Evolutionary conservation across 2,329 filamentous ascomycete species (phyloP).

Genomic region (Trichoderma aggressivum): DNA sequence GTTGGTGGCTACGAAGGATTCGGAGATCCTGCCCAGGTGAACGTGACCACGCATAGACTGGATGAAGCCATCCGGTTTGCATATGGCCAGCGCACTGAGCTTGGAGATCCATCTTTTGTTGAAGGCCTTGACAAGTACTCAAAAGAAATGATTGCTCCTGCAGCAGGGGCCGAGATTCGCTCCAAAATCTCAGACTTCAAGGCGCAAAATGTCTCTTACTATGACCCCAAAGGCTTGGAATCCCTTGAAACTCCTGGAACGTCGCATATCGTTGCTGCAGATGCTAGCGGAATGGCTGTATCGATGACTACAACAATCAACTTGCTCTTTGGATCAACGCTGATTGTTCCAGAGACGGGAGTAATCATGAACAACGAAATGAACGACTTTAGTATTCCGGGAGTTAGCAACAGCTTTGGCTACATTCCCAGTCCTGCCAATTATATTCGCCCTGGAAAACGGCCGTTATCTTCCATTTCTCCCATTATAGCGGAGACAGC

Average conservation of each 20-base stretch:
- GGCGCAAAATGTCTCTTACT: conserved; percentile 40
- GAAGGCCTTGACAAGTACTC: conserved; percentile 58
- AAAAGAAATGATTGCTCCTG: conserved; percentile 60
- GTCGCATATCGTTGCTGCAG: conserved; percentile 64
- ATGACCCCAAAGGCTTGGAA: conserved; percentile 46
- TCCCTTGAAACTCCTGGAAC: conserved; percentile 63
- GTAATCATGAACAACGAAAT: conserved; percentile 66
- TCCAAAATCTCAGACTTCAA: conserved; percentile 42
- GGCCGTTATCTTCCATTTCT: conserved; percentile 73
- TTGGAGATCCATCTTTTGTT: conserved; percentile 76
- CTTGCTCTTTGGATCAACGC: conserved; percentile 69
- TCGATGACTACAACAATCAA: conserved; percentile 81
- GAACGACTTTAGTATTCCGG: conserved; percentile 76
- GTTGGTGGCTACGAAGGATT: conserved; percentile 68
- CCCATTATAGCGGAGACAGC: conserved; percentile 72
- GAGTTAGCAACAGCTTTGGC: conserved; percentile 68
- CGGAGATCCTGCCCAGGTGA: conserved; percentile 49
- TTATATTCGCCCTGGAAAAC: conserved; percentile 72
- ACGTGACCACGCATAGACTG: conserved; percentile 71
- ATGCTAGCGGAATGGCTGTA: conserved; percentile 67
- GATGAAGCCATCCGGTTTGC: conserved; percentile 81
- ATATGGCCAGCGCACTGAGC: conserved; percentile 68
- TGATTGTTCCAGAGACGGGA: conserved; percentile 79
- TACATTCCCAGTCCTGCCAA: conserved; percentile 73
- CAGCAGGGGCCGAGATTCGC: conserved; percentile 51